Evolutionary conservation across 2,329 filamentous ascomycete species (phyloP), one percentile per base, ranked within the genome.

Genomic region (Chrysosphaeria jannelii): DNA sequence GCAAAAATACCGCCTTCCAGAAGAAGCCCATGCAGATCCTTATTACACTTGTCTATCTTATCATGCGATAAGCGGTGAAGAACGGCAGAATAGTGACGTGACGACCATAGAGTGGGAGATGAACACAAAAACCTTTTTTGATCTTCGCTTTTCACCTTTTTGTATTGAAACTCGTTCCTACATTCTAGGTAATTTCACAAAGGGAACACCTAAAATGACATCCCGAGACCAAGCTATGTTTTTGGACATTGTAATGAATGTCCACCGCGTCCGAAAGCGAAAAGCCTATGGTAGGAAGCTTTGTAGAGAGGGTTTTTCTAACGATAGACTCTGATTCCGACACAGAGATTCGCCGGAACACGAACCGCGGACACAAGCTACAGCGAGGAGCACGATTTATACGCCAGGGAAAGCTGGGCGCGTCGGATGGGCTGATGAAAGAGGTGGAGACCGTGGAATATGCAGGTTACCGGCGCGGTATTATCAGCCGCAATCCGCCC

Each of bases 281-380:
- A 33, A 30, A 21, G 21, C 30, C 4, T 33, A 31, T 13, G 33
- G 33, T 35, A 17, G 10, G 29, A 23, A 17, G 7, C 8, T 10
- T n/a, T 4, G 8, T 4, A 4, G 4, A n/a, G 6, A 6, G 7
- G 6, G 4, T 10, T 21, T 21, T 21, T 8, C 20, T 21, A 13
- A 21, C 20, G n/a, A 10, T 43, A 78, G 72, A 75, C 30, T 74
- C 66, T 34, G 72, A 79, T 39, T 74, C 69, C 28, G 74, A 81
- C 41, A 63, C 65, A 29, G 57, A 62, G 25, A 64, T 76, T 34
- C 55, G 65, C 29, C 53, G 57, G 34, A 58, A 57, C 34, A 68
- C 63, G 27, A 78, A 78, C 42, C 65, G 71, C 37, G 70, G 69
- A 29, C 62, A 75, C 42, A 81, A 79, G 40, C 51, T 81, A 21